phyloP scores from a whole-genome alignment of 2,329 filamentous ascomycete genomes.

The Aspergillus tanneri region DNA sequence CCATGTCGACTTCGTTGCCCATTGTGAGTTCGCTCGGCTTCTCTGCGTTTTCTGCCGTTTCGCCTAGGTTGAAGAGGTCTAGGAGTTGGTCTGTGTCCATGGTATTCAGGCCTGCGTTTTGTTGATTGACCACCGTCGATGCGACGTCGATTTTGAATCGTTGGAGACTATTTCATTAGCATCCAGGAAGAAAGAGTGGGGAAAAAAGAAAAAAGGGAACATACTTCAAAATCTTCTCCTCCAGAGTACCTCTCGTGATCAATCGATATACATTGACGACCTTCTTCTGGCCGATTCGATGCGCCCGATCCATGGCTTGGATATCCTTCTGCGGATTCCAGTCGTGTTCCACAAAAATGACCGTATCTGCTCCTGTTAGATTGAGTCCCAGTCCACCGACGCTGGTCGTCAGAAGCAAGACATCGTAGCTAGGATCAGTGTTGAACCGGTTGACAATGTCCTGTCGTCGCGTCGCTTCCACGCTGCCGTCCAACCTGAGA shows the following conservation, averaged over 20 bases:
- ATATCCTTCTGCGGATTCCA: constrained; percentile 99
- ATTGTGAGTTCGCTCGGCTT: constrained; percentile 61
- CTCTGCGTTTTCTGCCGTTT: constrained; percentile 56
- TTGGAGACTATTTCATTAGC: constrained; percentile 66
- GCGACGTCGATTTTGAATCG: constrained; percentile 99
- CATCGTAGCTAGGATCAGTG: constrained; percentile 93
- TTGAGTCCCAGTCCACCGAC: constrained; percentile 94
- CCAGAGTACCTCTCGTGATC: constrained; percentile 90
- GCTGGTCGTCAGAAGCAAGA: constrained; percentile 87
- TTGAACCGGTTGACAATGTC: constrained; percentile 99
- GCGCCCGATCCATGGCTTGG: constrained; percentile 97
- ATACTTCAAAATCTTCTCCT: constrained; percentile 92
- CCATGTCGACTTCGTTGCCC: constrained; percentile 67
- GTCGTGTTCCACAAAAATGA: constrained; percentile 99
- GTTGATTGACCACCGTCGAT: constrained; percentile 96
- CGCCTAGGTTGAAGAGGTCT: constrained; percentile 89
- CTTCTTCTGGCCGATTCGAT: constrained; percentile 99
- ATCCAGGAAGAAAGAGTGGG: not conserved
- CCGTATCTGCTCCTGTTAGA: constrained; percentile 92
- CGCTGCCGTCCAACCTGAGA: constrained; percentile 87
- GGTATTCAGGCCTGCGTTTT: constrained; percentile 88
- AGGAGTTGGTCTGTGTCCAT: constrained; percentile 99
- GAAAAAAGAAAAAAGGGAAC: constrained; percentile 27
- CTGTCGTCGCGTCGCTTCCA: constrained; percentile 90
- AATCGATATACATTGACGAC: constrained; percentile 98